Evolutionary conservation across 2,329 filamentous ascomycete genomes (phyloP).

Genomic region (Xylariaceae sp.): DNA sequence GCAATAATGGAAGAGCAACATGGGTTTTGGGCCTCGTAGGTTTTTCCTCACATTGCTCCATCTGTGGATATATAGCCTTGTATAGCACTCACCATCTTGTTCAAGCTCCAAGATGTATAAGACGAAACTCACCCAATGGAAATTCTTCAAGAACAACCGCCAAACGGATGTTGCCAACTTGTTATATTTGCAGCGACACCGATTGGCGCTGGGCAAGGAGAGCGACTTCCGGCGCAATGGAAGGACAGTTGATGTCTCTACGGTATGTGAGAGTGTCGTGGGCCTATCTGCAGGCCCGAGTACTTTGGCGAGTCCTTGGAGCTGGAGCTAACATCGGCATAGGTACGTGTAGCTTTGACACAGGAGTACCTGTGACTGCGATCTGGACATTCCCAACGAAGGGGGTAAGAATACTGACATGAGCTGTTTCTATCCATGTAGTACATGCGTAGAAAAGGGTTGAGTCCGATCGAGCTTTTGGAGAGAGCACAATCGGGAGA

Average conservation of each 20-base stretch:
- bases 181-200: conserved; percentile 24
- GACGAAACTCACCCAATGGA: conserved; percentile 32
- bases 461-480: conserved; percentile 24
- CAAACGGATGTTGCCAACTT: conserved; percentile 29
- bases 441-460: conserved; percentile 30
- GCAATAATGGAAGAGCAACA: conserved; percentile 24
- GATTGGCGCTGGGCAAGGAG: conserved; percentile 29
- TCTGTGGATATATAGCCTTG: neutral
- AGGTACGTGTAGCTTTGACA: no score
- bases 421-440: conserved; percentile 2
- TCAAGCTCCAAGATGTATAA: conserved; percentile 32
- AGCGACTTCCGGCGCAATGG: conserved; percentile 29
- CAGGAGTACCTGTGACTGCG: no score
- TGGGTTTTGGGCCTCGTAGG: conserved; percentile 31
- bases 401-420: no score
- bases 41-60: neutral
- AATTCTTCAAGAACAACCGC: conserved; percentile 34
- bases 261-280: no score
- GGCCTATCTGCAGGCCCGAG: no score
- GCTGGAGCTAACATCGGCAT: no score
- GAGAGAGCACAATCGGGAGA: conserved; percentile 23
- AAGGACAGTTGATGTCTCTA: conserved; percentile 24
- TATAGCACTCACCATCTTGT: no score
- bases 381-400: no score
- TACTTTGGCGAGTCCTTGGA: no score